Base-by-base conservation (phyloP, 2,329 filamentous ascomycete species). In the Ophiostoma pallidulum region DNA sequence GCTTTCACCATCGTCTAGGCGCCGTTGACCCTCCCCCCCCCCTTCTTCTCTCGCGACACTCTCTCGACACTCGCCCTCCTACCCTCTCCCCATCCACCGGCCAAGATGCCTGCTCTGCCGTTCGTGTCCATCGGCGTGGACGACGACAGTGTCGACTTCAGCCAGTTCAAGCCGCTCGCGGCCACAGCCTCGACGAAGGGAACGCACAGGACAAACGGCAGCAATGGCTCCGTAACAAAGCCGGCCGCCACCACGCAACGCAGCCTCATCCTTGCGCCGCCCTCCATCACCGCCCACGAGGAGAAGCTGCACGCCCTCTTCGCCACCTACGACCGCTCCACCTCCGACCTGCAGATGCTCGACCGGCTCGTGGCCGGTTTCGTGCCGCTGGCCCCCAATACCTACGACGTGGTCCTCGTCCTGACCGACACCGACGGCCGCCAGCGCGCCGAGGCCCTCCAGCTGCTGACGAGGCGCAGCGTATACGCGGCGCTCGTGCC, bases 301-400 rank as follows among this genome's bases (percentile, higher is more conserved):
- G 82, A 87, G 56, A 80, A 80, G 58, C 75, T 97, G 55, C 77
- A 80, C 54, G 70, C 72, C 56, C 73, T 92, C 53, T 78, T 94
- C 18, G 19, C 48, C 2, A 71, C 79, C 49, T 81, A 87, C 69
- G 81, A 92, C 64, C 83, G 88, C 61, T 70, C 75, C 54, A 72
- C 76, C 39, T 91, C 89, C 53, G 92, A 98, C 62, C 74, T 98
- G 45, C 92, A 97, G 66, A 98, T 98, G 92, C 84, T 98, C 52
- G 92, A 98, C 69, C 87, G 92, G 44, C 77, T 98, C 35, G 80
- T 86, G 2, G 78, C 86, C 31, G 88, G 88, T 52, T 73, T 95
- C 32, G 86, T 92, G 49, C 72, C 80, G 8, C 80, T 98, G 0
- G 84, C 90, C 1, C 57, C 77, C 46, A 70, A 78, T 41, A 85